A percentile compares a stretch with the other conserved stretches of the same genome.
These are phyloP conservation scores for Gossypium davidsonii DNA, from an alignment of 441 rosid species.

Conservation along the genomic window DNA sequence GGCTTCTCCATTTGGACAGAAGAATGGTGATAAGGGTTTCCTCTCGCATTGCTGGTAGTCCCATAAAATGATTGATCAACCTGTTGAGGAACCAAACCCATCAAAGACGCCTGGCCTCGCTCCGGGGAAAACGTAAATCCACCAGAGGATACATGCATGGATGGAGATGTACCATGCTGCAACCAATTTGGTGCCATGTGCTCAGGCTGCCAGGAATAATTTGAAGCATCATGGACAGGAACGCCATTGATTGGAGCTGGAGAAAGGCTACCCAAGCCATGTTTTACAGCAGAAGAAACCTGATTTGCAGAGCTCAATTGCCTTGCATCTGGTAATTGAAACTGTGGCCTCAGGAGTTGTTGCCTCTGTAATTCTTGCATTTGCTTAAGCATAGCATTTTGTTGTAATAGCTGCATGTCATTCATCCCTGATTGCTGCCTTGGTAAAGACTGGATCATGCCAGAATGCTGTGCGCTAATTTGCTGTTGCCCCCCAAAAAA, in stretches of 20 bases:
- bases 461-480: conserved; percentile 46
- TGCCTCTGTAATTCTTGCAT: conserved; percentile 72
- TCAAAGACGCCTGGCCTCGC: conserved; percentile 43
- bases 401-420: conserved; percentile 73
- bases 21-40: conserved; percentile 34
- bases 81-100: conserved; percentile 53
- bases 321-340: conserved; percentile 46
- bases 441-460: conserved; percentile 51
- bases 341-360: conserved; percentile 49
- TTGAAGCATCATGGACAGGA: conserved; percentile 58
- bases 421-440: conserved; percentile 59
- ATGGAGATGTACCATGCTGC: conserved; percentile 42
- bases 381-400: conserved; percentile 59
- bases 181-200: conserved; percentile 51
- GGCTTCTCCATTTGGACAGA: conserved; percentile 45
- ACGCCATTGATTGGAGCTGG: conserved; percentile 48
- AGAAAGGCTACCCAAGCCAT: conserved; percentile 36
- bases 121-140: conserved; percentile 52
- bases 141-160: conserved; percentile 49
- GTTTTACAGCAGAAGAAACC: conserved; percentile 42
- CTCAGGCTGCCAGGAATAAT: conserved; percentile 56
- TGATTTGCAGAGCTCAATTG: conserved; percentile 44
- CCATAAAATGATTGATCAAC: conserved; percentile 67
- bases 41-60: conserved; percentile 43
- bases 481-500: conserved; percentile 70